Evolutionary conservation across 306 rosid species (phyloP), one percentile per base, ranked within the genome.

Genomic region (Aeschynomene evenia): DNA sequence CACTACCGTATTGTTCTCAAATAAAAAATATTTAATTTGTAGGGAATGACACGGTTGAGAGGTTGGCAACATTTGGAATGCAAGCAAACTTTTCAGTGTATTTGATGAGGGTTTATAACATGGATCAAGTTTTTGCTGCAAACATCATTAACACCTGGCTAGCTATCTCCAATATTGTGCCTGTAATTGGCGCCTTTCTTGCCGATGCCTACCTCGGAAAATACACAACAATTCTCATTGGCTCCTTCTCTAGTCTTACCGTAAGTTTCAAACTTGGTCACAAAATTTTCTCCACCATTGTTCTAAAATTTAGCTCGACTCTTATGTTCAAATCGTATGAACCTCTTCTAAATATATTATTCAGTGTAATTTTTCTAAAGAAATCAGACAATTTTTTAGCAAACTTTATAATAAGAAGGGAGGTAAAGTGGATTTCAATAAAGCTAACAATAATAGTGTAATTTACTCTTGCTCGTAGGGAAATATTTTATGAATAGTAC

Each of bases 11-110:
- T 37, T 6, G 12, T 43, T 11, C 21, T 36, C 40, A 21, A 5
- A 3, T 28, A 28, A 16, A n/a, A 28, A 3, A 7, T 13, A 10
- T 21, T 10, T 36, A 43, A 18, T 65, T 18, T n/a, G 80, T 64
- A 85, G 89, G 89, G 21, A 85, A 78, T 65, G 90, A 83, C 65
- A 78, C 85, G 2, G 21, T 55, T n/a, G 87, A 86, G 79, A 86
- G 81, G 79, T 59, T 86, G 68, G 87, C 87, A 16, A 62, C 87
- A 0, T 75, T 3, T 59, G 87, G 87, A 49, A 36, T 86, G 74
- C 74, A 74, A 52, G 70, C 80, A 23, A 86, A 83, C 20, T 78
- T 86, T 12, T 65, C 81, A 64, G 82, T 86, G 59, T 86, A 86
- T 50, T 45, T 83, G 72, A 71, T 72, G 75, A 75, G 16, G 52